Evolutionary conservation across 495 filamentous ascomycete species (phyloP).

Genomic region (Astrothelium subdiscretum): DNA sequence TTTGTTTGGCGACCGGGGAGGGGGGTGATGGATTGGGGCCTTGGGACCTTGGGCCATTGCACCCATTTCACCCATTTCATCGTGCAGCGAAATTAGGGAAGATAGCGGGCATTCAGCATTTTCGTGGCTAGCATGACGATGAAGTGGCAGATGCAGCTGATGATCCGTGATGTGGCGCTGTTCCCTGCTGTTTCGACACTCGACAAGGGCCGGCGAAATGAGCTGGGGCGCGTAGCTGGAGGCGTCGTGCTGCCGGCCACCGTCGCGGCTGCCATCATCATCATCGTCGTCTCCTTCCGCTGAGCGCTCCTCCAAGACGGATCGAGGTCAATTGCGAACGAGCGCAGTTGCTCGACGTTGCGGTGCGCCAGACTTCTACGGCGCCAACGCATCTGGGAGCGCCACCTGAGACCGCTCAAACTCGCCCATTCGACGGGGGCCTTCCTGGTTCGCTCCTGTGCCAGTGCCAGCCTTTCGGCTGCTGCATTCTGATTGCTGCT

Average conservation of each 20-base stretch:
- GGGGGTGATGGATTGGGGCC: background rate
- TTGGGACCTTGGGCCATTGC: background rate
- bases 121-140: background rate
- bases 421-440: background rate
- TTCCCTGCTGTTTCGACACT: too few relatives aligned
- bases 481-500: conserved; percentile 1
- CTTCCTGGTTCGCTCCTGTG: background rate
- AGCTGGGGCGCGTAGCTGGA: background rate
- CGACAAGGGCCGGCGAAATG: too few relatives aligned
- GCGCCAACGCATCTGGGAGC: background rate
- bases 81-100: too few relatives aligned
- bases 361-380: too few relatives aligned
- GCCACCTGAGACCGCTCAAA: background rate
- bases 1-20: too few relatives aligned
- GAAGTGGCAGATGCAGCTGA: background rate
- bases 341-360: too few relatives aligned
- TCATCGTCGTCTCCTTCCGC: background rate
- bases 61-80: too few relatives aligned
- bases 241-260: background rate
- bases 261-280: background rate
- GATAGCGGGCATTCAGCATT: too few relatives aligned
- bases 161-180: conserved; percentile 1
- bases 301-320: too few relatives aligned
- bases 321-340: too few relatives aligned
- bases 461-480: background rate